Evolutionary conservation across 1,284 basidiomycete species (phyloP), one percentile per base, ranked within the genome.

Genomic region (Apiotrichum sp.): DNA sequence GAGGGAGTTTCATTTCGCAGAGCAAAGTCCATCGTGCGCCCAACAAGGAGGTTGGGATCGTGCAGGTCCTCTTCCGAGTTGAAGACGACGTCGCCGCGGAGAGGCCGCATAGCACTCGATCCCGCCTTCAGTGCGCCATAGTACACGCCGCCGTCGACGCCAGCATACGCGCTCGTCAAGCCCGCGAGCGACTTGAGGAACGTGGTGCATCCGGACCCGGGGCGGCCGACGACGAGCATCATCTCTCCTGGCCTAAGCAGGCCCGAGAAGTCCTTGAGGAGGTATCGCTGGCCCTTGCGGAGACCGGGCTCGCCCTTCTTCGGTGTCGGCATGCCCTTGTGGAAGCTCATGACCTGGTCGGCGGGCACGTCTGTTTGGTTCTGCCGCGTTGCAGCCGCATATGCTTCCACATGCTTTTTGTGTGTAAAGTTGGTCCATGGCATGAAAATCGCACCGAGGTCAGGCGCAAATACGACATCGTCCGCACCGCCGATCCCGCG

Each of bases 111-210:
- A 3, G 14, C 53, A 41, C 51, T 53, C 10, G 44, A 45, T 10
- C 53, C 62, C 9, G 61, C 61, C 38, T 66, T 54, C 65, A 75
- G 71, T 34, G 58, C 62, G 4, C 74, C 78, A 62, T 76, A 79
- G 41, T 64, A 62, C n/a, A 79, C 71, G 1, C 66, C 65, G 2
- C 78, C 78, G 31, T 78, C 72, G 36, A 73, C 64, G n/a, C 68
- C 71, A 49, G 74, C 72, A 55, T 75, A 80, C 6, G 76, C 74
- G 11, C 61, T 56, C 36, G 74, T 69, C 34, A 76, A 65, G 46
- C 77, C 75, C 14, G 77, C 68, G 6, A 79, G 67, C 3, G 76
- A 65, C 60, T 78, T 77, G 65, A 80, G 71, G 61, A 80, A 75
- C 0, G 78, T 79, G 10, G 75, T 76, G 64, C 76, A 78, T 32